These are phyloP conservation scores for Gossypium raimondii DNA, from an alignment of 345 rosid species.

Conservation along the genomic window DNA sequence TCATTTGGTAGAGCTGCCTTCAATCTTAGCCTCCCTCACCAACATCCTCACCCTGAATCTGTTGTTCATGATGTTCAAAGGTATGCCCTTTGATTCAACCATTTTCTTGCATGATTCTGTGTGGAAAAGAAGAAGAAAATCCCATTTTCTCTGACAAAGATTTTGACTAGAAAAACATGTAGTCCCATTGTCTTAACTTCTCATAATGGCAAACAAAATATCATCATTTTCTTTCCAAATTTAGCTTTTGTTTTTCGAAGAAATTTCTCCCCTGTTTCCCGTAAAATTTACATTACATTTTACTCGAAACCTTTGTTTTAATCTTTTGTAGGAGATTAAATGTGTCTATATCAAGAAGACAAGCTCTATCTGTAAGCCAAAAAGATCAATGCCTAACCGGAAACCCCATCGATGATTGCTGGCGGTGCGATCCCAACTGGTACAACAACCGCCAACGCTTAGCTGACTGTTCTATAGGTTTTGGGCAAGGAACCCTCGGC, in stretches of 20 bases:
- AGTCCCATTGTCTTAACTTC: background rate
- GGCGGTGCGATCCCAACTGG: conserved; percentile 83
- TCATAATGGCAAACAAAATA: background rate
- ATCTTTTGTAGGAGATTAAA: conserved; percentile 38
- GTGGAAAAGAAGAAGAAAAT: background rate
- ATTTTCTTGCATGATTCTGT: background rate
- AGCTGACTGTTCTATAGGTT: conserved; percentile 84
- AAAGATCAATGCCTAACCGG: conserved; percentile 52
- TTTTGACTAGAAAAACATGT: background rate
- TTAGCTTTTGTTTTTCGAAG: background rate
- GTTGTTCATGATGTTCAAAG: conserved; percentile 47
- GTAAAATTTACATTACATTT: background rate
- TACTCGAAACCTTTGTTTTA: background rate
- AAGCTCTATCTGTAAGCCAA: conserved; percentile 23
- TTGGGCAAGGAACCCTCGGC: conserved; percentile 65
- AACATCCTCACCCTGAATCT: conserved; percentile 56
- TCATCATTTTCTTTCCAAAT: background rate
- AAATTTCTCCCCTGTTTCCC: conserved; percentile 5
- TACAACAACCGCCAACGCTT: conserved; percentile 54
- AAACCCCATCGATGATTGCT: conserved; percentile 84
- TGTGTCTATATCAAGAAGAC: conserved; percentile 37
- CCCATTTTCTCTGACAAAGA: conserved; percentile 3
- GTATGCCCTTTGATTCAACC: conserved; percentile 21
- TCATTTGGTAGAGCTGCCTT: conserved; percentile 12
- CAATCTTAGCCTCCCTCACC: conserved; percentile 53